A percentile compares a stretch with the other conserved stretches of the same genome.
phyloP scores from a whole-genome alignment of 257 asterid species.

The Ligustrum vulgare region DNA sequence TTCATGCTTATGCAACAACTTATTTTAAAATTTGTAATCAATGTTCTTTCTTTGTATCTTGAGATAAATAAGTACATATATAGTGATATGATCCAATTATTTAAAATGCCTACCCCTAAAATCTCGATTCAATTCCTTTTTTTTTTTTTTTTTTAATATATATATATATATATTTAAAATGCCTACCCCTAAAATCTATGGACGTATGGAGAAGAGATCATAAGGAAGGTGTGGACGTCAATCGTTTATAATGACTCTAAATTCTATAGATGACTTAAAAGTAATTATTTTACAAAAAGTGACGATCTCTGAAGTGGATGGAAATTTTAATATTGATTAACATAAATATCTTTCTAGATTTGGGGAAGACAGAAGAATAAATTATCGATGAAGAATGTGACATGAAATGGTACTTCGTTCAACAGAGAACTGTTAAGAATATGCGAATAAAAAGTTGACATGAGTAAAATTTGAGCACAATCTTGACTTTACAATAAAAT shows the following conservation, averaged over 20 bases:
- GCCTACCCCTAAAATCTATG: neutral
- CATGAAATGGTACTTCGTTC: neutral
- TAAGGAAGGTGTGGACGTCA: neutral
- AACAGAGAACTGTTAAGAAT: too few relatives aligned
- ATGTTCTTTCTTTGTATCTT: too few relatives aligned
- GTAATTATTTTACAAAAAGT: neutral
- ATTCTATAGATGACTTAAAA: neutral
- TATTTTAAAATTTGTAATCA: too few relatives aligned
- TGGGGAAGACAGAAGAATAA: neutral
- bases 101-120: too few relatives aligned
- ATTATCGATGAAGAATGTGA: neutral
- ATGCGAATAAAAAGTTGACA: neutral
- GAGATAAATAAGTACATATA: too few relatives aligned
- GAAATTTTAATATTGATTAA: too few relatives aligned
- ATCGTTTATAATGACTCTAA: neutral
- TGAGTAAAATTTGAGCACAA: too few relatives aligned
- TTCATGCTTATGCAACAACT: too few relatives aligned
- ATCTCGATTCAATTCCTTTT: too few relatives aligned
- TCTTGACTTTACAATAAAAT: neutral
- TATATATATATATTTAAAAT: too few relatives aligned
- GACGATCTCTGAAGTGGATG: neutral
- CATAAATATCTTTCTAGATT: neutral
- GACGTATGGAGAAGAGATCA: neutral
- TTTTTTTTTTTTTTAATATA: too few relatives aligned
- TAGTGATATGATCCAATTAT: too few relatives aligned